Base-by-base conservation (phyloP, 768 basidiomycete genomes). In the Pseudohyphozyma bogoriensis region DNA sequence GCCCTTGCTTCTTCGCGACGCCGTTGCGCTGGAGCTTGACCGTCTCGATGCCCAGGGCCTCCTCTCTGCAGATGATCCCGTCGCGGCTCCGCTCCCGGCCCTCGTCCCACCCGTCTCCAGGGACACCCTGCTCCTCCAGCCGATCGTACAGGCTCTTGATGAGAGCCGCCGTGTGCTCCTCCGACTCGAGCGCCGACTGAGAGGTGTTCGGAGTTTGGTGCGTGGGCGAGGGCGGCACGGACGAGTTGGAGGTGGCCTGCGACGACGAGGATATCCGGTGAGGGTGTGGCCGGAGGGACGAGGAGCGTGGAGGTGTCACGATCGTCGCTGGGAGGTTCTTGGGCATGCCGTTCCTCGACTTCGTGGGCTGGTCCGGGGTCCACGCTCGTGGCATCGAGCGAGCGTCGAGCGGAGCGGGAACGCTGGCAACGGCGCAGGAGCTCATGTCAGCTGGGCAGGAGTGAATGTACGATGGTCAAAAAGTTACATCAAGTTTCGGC, bases 51-150 rank as follows among this genome's bases (percentile, higher is more conserved):
- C 82, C 24, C 70, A 51, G 20, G 6, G 31, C 18, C n/a, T 70
- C 54, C 80, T 57, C 57, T 1, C 55, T 55, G 37, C 42, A 36
- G 58, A 60, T 64, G 51, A 60, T 61, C 79, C 64, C 83, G 72
- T 68, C 85, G 61, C 93, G 80, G 31, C 92, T 97, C 39, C 89
- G 83, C 75, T 97, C 93, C 10, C 93, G 80, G 39, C 93, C 93
- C 66, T 93, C 90, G 68, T 89, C 87, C 74, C 84, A 89, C 0
- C 93, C 93, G 71, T 97, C 93, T 4, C 92, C 91, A 70, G 83
- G 86, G 39, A 96, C 92, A n/a, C 93, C 93, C 45, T 80, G 80
- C 13, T 80, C 76, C 51, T 96, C 89, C n/a, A 97, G 79, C 64
- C 87, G 81, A 0, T 91, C 93, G 71, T 96, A 92, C 1, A 87